A percentile compares a stretch with the other conserved stretches of the same genome.
These are phyloP conservation scores for Euphrasia confusa DNA, from an alignment of 257 asterid genomes.

Conservation along the genomic window DNA sequence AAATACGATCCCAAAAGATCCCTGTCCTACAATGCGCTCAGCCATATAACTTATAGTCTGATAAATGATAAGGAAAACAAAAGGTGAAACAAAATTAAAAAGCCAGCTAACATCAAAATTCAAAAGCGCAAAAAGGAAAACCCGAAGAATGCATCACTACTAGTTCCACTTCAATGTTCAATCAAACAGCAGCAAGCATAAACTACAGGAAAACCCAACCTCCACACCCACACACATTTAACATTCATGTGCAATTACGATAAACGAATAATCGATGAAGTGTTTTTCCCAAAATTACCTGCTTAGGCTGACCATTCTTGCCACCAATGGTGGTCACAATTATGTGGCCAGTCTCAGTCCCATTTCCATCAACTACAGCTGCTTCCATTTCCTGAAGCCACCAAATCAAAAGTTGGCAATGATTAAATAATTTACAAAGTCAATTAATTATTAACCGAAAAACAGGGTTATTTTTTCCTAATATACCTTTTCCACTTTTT, in stretches of 20 bases:
- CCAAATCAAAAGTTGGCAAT: background rate
- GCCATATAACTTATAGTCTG: constrained; percentile 93
- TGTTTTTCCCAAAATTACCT: constrained; percentile 38
- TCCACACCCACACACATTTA: background rate
- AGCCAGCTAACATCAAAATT: background rate
- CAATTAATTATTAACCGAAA: background rate
- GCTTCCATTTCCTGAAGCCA: constrained; percentile 76
- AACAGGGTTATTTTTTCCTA: background rate
- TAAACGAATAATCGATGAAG: background rate
- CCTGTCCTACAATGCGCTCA: constrained; percentile 86
- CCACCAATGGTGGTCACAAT: constrained; percentile 95
- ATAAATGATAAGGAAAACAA: constrained; percentile 5
- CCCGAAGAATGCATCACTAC: too few relatives aligned
- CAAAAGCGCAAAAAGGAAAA: background rate
- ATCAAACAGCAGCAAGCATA: background rate
- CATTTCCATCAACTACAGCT: constrained; percentile 83
- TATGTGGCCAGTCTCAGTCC: constrained; percentile 91
- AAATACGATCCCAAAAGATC: constrained; percentile 87
- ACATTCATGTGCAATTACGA: too few relatives aligned
- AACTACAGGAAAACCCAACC: background rate
- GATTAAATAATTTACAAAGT: background rate
- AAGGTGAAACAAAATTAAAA: constrained; percentile 9
- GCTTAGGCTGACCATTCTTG: constrained; percentile 85
- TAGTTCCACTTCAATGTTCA: too few relatives aligned
- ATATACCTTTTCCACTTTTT: constrained; percentile 65